phyloP scores from a whole-genome alignment of 2,329 filamentous ascomycete genomes.

The Dactylonectria estremocensis region DNA sequence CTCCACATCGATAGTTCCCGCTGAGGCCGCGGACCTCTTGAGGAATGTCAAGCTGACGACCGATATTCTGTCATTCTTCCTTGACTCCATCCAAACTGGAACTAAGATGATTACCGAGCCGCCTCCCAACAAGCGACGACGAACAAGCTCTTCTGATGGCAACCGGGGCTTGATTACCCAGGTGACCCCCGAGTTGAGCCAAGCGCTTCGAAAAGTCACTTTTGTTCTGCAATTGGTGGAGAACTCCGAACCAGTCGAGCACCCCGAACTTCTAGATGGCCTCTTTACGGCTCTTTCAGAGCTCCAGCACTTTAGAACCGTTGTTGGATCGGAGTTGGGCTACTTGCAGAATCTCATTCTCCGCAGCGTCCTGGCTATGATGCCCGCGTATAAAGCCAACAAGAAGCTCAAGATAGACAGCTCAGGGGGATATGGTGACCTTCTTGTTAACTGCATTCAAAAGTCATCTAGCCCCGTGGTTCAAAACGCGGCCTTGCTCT shows the following conservation, averaged over 20 bases:
- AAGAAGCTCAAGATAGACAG: conserved; percentile 78
- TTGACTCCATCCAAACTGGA: conserved; percentile 82
- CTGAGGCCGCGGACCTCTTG: conserved; percentile 80
- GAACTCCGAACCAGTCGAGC: conserved; percentile 80
- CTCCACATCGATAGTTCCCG: conserved; percentile 58
- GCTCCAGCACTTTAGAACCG: conserved; percentile 85
- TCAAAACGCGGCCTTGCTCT: conserved; percentile 89
- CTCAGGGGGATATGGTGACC: conserved; percentile 86
- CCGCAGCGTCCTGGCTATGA: conserved; percentile 85
- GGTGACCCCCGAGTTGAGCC: conserved; percentile 75
- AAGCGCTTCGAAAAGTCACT: conserved; percentile 82
- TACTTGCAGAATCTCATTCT: conserved; percentile 92
- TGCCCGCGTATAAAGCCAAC: conserved; percentile 80
- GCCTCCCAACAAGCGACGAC: conserved; percentile 83
- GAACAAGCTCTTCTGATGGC: conserved; percentile 81
- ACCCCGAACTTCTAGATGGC: conserved; percentile 82
- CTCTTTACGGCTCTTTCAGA: conserved; percentile 91
- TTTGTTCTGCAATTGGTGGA: conserved; percentile 93
- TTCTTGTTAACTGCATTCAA: conserved; percentile 94
- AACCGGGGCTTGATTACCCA: conserved; percentile 72
- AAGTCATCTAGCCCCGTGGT: conserved; percentile 93
- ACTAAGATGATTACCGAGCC: conserved; percentile 80
- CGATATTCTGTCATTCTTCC: conserved; percentile 78
- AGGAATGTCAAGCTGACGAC: conserved; percentile 82
- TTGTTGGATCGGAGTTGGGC: conserved; percentile 88